These are phyloP conservation scores for Neurospora crassa DNA, from an alignment of 2,329 filamentous ascomycete genomes.

Conservation along the genomic window DNA sequence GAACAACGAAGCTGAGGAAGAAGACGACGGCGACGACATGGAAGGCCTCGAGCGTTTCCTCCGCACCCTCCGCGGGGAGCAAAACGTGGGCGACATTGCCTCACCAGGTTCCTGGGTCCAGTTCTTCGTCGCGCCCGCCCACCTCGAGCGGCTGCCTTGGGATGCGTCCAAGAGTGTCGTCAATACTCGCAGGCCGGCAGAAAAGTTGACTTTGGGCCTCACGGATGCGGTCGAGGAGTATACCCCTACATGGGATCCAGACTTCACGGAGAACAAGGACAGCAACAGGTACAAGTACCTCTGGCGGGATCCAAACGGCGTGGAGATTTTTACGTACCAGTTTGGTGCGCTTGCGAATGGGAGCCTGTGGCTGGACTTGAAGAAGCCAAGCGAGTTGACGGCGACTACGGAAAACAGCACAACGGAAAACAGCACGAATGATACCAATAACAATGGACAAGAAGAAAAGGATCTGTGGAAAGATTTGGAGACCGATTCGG, in stretches of 20 bases:
- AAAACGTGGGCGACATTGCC: constrained; percentile 43
- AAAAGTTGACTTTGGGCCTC: not conserved
- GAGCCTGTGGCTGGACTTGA: not conserved
- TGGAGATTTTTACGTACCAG: not conserved
- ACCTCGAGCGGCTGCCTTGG: not conserved
- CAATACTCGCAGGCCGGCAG: not conserved
- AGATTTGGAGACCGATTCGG: not conserved
- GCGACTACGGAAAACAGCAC: not conserved
- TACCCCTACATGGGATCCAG: not conserved
- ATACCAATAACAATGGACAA: not conserved
- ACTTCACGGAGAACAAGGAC: not conserved
- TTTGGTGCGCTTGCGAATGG: constrained; percentile 8
- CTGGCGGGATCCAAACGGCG: not conserved
- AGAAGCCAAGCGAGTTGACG: not conserved
- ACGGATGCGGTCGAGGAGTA: not conserved
- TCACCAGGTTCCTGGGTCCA: constrained; percentile 56
- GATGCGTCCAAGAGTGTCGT: not conserved
- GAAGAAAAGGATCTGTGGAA: not conserved
- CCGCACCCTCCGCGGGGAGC: constrained; percentile 32
- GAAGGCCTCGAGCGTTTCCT: constrained; percentile 46
- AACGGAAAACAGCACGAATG: not conserved
- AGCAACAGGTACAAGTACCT: not conserved
- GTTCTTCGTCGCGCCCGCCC: constrained; percentile 43
- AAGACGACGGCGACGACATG: constrained; percentile 39
- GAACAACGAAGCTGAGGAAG: constrained; percentile 23